These are phyloP conservation scores for Musa itinerans DNA, from an alignment of 176 grass and related monocot species.

Conservation along the genomic window DNA sequence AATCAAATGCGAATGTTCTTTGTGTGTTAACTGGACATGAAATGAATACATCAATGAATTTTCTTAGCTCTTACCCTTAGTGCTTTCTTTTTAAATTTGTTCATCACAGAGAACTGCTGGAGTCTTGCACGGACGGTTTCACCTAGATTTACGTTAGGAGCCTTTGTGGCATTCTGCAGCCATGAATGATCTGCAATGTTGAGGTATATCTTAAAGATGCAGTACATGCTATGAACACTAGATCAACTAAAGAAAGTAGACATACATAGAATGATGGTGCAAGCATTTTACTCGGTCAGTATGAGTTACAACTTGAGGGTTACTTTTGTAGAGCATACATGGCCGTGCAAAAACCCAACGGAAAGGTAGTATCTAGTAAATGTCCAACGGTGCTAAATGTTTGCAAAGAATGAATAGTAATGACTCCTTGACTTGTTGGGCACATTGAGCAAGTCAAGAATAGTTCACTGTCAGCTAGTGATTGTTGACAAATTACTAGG, in stretches of 20 bases:
- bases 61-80: not conserved
- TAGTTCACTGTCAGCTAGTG: too few species aligned
- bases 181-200: conserved; percentile 1
- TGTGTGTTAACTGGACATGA: too few species aligned
- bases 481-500: too few species aligned
- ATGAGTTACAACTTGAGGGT: not conserved
- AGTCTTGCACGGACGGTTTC: not conserved
- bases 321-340: not conserved
- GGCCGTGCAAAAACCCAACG: not conserved
- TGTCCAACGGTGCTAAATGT: too few species aligned
- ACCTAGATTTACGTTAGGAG: conserved; percentile 1
- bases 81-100: conserved; percentile 4
- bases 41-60: not conserved
- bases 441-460: not conserved
- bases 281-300: not conserved
- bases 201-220: not conserved
- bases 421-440: not conserved
- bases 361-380: not conserved
- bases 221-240: not conserved
- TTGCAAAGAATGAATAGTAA: not conserved
- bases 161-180: conserved; percentile 1
- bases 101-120: conserved; percentile 2
- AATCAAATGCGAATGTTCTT: too few species aligned
- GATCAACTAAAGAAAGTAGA: not conserved
- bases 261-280: not conserved